Conservation (phyloP, 345 rosid genomes). For the Camelina laxa region DNA sequence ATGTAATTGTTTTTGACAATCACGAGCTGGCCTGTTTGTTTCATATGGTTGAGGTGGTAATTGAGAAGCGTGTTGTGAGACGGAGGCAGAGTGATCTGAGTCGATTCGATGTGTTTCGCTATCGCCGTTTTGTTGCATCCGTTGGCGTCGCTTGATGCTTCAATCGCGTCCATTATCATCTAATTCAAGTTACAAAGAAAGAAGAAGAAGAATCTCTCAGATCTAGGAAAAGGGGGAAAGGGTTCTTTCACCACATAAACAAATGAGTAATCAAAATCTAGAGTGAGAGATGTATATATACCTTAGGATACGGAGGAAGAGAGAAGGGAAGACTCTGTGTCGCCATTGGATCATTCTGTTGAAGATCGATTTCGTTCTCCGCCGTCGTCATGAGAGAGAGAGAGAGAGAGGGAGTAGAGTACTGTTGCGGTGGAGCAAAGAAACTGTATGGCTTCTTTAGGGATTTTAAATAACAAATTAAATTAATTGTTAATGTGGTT, state of each 20-base stretch:
- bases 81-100: slow-evolving; percentile 56
- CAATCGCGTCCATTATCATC: slow-evolving; percentile 85
- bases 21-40: slow-evolving; percentile 60
- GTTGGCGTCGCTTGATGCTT: slow-evolving; percentile 51
- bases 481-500: not conserved
- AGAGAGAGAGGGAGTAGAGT: not conserved
- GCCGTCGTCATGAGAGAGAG: slow-evolving; percentile 36
- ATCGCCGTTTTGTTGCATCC: slow-evolving; percentile 73
- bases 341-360: slow-evolving; percentile 4
- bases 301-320: slow-evolving; percentile 50
- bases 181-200: not conserved
- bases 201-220: not conserved
- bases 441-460: slow-evolving; percentile 5
- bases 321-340: not conserved
- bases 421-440: slow-evolving; percentile 33
- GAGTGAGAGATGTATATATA: not conserved
- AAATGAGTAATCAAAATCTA: not conserved
- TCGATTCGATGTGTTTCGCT: slow-evolving; percentile 63
- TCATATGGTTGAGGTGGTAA: slow-evolving; percentile 73
- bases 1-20: slow-evolving; percentile 75
- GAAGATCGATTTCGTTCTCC: slow-evolving; percentile 18
- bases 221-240: not conserved
- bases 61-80: slow-evolving; percentile 64
- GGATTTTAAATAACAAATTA: not conserved
- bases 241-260: no score